Evolutionary conservation across 108 stramenopile genomes (phyloP).

Genomic region (Mediolabrus comicus): DNA sequence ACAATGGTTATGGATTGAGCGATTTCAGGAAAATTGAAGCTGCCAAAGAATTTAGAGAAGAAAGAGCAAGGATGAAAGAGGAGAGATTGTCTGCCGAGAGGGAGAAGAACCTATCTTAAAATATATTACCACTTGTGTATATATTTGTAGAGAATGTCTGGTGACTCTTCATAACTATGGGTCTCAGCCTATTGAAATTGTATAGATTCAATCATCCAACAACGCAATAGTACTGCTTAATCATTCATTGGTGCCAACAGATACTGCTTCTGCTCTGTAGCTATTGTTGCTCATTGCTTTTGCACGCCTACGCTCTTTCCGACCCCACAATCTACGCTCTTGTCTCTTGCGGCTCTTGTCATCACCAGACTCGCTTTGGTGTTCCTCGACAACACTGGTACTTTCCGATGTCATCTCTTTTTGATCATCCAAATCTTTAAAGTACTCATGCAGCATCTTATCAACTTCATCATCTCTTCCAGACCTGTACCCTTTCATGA

Average conservation of each 20-base stretch:
- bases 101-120: background rate
- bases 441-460: slow-evolving; percentile 81
- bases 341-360: background rate
- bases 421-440: slow-evolving; percentile 56
- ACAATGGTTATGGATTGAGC: slow-evolving; percentile 78
- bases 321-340: slow-evolving; percentile 28
- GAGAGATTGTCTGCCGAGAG: slow-evolving; percentile 21
- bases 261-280: background rate
- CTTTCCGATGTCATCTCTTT: background rate
- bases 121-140: too few relatives aligned
- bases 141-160: too few relatives aligned
- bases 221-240: background rate
- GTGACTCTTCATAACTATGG: too few relatives aligned
- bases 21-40: slow-evolving; percentile 70
- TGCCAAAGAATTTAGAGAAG: slow-evolving; percentile 65
- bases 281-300: background rate
- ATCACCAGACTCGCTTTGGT: background rate
- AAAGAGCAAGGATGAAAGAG: slow-evolving; percentile 48
- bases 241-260: background rate
- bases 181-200: too few relatives aligned
- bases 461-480: slow-evolving; percentile 85
- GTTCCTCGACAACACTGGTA: background rate
- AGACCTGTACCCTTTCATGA: slow-evolving; percentile 84
- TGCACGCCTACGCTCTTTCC: slow-evolving; percentile 16
- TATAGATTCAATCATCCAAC: background rate